phyloP scores from a whole-genome alignment of 768 basidiomycete species.

The Suillus subalutaceus region DNA sequence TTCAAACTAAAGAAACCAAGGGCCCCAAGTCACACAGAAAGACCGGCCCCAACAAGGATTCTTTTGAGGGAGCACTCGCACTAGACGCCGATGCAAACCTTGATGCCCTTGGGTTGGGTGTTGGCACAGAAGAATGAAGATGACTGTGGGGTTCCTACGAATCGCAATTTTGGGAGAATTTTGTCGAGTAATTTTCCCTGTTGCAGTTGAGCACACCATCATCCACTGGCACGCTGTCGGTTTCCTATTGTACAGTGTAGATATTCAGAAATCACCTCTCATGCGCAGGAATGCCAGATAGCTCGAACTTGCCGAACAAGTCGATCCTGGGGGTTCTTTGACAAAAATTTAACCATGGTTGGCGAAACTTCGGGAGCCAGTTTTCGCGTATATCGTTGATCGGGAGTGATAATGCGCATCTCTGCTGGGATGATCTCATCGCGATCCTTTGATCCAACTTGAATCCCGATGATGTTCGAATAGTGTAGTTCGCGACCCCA shows the following conservation, averaged over 20 bases:
- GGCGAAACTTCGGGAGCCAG: too few species aligned
- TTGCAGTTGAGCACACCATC: too few species aligned
- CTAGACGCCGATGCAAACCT: not conserved
- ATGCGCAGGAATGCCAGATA: too few species aligned
- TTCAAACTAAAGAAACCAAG: conserved; percentile 44
- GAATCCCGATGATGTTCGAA: too few species aligned
- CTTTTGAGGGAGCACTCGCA: conserved; percentile 29
- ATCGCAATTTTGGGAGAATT: not conserved
- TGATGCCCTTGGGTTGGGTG: conserved; percentile 4
- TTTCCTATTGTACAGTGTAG: not conserved
- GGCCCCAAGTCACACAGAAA: conserved; percentile 42
- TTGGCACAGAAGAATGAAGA: not conserved
- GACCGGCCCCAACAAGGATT: conserved; percentile 29
- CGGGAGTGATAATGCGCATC: too few species aligned
- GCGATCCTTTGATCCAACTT: too few species aligned
- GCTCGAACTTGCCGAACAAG: too few species aligned
- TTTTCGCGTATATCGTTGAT: too few species aligned
- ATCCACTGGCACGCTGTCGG: not conserved
- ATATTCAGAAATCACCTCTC: not conserved
- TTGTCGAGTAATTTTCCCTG: not conserved
- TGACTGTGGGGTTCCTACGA: not conserved
- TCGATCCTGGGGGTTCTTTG: too few species aligned
- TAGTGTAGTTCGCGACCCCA: too few species aligned
- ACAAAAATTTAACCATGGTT: too few species aligned
- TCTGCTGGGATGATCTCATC: too few species aligned